Evolutionary conservation across 176 grass and related monocot genomes (phyloP).

Genomic region (Oryza meyeriana): DNA sequence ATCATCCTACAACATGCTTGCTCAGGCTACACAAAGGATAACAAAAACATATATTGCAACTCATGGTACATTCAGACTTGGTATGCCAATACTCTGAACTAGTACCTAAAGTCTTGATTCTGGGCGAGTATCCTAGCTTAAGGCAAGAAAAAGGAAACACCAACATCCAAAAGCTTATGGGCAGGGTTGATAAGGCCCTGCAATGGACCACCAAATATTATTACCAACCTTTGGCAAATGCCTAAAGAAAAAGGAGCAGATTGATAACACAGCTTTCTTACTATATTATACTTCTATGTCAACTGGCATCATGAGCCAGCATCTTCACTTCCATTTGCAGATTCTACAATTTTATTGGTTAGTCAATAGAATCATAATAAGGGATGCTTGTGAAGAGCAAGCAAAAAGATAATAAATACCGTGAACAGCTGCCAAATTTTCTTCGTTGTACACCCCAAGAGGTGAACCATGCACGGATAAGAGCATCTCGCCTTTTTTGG

Average conservation of each 20-base stretch:
- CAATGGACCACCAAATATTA: not conserved
- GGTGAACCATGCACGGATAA: slow-evolving; percentile 78
- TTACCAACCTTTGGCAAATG: not conserved
- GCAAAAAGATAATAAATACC: slow-evolving; percentile 41
- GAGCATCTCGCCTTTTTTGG: slow-evolving; percentile 80
- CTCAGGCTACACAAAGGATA: slow-evolving; percentile 1
- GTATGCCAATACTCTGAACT: not conserved
- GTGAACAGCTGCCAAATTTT: slow-evolving; percentile 60
- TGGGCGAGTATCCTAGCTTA: not conserved
- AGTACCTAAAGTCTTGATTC: not conserved
- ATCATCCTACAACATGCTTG: not conserved
- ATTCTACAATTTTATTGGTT: slow-evolving; percentile 52
- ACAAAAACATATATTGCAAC: not conserved
- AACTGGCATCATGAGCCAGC: slow-evolving; percentile 5
- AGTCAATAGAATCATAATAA: not conserved
- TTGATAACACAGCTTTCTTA: slow-evolving; percentile 1
- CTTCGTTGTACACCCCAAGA: slow-evolving; percentile 83
- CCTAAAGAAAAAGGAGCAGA: not conserved
- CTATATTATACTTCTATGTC: not conserved
- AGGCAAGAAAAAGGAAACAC: not conserved
- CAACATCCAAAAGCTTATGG: not conserved
- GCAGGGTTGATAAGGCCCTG: not conserved
- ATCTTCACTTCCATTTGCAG: slow-evolving; percentile 48
- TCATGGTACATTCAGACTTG: not conserved
- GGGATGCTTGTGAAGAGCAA: not conserved